phyloP scores from a whole-genome alignment of 2,329 filamentous ascomycete genomes.

The Lomentospora prolificans region DNA sequence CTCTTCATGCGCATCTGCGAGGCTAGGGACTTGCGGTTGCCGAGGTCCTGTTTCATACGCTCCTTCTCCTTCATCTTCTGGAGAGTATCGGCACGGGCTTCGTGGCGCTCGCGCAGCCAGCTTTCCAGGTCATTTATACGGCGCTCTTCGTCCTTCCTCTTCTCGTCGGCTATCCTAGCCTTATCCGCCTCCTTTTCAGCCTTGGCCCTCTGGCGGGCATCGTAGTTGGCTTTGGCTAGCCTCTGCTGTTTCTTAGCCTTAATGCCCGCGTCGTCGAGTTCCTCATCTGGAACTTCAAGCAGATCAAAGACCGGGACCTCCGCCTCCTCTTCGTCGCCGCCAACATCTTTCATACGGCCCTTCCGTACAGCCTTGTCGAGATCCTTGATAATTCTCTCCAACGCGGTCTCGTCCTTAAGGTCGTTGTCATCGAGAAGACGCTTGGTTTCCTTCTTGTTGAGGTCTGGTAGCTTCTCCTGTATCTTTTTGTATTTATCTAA shows the following conservation, averaged over 20 bases:
- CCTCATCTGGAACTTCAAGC: constrained; percentile 79
- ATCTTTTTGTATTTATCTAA: constrained; percentile 87
- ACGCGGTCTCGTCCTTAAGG: constrained; percentile 77
- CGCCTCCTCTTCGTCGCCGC: constrained; percentile 69
- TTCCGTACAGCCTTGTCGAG: constrained; percentile 85
- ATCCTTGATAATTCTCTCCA: constrained; percentile 78
- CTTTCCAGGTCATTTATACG: constrained; percentile 74
- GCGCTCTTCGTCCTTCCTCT: constrained; percentile 72
- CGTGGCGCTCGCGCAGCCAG: constrained; percentile 77
- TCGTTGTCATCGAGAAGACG: constrained; percentile 82
- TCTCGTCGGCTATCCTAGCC: constrained; percentile 71
- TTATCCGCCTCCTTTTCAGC: constrained; percentile 92
- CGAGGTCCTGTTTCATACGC: constrained; percentile 83
- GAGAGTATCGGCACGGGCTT: constrained; percentile 59
- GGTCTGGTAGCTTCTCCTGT: constrained; percentile 58
- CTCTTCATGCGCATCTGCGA: constrained; percentile 98
- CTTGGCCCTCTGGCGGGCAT: constrained; percentile 87
- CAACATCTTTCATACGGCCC: constrained; percentile 86
- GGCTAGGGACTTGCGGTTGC: constrained; percentile 92
- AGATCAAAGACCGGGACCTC: constrained; percentile 81
- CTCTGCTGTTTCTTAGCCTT: constrained; percentile 91
- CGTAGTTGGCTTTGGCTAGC: constrained; percentile 88
- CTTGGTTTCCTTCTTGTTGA: constrained; percentile 85
- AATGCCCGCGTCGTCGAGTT: constrained; percentile 81
- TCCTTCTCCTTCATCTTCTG: constrained; percentile 90